These are phyloP conservation scores for Entomortierella chlamydospora DNA, from an alignment of 192 early-diverging fungal genomes.

Conservation along the genomic window DNA sequence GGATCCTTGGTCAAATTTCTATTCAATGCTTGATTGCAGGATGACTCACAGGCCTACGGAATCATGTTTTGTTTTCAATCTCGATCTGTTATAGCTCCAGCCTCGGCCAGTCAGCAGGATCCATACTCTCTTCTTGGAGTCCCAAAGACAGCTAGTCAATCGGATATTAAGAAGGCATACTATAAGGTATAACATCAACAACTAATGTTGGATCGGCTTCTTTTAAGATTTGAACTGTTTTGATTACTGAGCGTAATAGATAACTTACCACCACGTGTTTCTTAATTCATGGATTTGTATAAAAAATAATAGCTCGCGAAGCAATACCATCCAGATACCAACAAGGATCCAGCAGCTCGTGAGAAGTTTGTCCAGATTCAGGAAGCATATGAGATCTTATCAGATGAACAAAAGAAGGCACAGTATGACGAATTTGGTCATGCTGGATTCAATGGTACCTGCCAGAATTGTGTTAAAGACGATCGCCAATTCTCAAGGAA, in stretches of 20 bases:
- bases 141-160: constrained; percentile 76
- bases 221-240: no score
- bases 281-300: no score
- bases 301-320: constrained; percentile 83
- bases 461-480: neutral
- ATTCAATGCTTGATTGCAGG: neutral
- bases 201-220: neutral
- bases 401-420: constrained; percentile 90
- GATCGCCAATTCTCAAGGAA: neutral
- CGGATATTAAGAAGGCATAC: constrained; percentile 98
- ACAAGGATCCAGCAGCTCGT: constrained; percentile 90
- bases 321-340: constrained; percentile 98
- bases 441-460: constrained; percentile 51
- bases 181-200: constrained; percentile 87
- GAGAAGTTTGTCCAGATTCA: constrained; percentile 99
- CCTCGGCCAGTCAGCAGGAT: constrained; percentile 65
- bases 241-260: no score
- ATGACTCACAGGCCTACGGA: neutral
- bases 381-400: constrained; percentile 96
- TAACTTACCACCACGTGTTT: no score
- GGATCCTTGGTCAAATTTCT: neutral
- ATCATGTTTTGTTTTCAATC: neutral
- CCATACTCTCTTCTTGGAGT: constrained; percentile 91
- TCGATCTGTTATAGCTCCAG: constrained; percentile 17
- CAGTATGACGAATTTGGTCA: constrained; percentile 94